Evolutionary conservation across 306 rosid genomes (phyloP).

Genomic region (Ormosia semicastrata): DNA sequence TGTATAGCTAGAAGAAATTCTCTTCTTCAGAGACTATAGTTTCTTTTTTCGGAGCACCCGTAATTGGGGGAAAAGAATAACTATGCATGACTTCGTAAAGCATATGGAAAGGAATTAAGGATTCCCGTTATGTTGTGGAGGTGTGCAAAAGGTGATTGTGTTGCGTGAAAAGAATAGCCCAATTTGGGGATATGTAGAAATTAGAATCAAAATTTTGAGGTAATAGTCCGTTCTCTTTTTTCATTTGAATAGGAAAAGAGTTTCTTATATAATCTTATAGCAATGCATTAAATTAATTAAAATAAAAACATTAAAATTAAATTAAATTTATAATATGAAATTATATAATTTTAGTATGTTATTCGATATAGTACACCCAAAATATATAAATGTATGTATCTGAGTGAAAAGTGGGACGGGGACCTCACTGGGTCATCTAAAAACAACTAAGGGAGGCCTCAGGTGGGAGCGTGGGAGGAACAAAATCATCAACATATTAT

Average conservation of each 20-base stretch:
- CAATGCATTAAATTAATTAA: neutral
- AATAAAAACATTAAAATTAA: neutral
- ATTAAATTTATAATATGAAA: neutral
- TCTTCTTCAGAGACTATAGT: too few species aligned
- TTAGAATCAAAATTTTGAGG: neutral
- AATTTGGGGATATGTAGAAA: neutral
- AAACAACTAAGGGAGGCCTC: neutral
- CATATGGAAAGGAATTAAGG: neutral
- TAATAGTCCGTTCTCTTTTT: too few species aligned
- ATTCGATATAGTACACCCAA: neutral
- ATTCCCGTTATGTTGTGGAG: neutral
- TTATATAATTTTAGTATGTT: too few species aligned
- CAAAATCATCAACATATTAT: neutral
- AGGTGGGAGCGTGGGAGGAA: conserved; percentile 4
- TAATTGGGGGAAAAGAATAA: neutral
- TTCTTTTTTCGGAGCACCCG: neutral
- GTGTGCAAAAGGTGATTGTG: neutral
- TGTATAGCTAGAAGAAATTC: too few species aligned
- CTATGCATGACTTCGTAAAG: neutral
- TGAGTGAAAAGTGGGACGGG: neutral
- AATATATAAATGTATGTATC: neutral
- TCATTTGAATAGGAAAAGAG: too few species aligned
- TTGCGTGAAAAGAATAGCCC: neutral
- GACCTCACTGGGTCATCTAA: neutral
- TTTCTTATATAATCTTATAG: too few species aligned